phyloP scores from a whole-genome alignment of 768 basidiomycete genomes.

The Dendrothele bispora region DNA sequence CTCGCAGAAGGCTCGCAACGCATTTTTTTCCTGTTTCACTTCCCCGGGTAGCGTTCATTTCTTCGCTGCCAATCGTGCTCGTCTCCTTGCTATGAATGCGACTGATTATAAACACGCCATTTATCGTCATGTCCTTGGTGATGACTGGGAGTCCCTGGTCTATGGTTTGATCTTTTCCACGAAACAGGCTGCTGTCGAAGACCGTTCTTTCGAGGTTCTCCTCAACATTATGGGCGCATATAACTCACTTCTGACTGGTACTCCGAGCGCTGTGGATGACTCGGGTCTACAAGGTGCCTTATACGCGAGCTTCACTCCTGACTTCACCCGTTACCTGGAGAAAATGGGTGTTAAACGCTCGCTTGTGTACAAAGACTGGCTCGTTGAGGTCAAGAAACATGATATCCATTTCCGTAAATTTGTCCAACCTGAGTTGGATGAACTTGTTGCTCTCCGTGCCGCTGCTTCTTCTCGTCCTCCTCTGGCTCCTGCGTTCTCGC shows the following conservation, averaged over 20 bases:
- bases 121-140: neutral
- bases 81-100: neutral
- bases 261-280: neutral
- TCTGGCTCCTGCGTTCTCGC: too few relatives aligned
- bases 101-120: neutral
- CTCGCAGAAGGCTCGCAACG: neutral
- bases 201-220: neutral
- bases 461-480: too few relatives aligned
- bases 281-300: neutral
- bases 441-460: too few relatives aligned
- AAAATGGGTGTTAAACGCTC: neutral
- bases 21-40: neutral
- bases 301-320: neutral
- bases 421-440: too few relatives aligned
- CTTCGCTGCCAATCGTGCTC: neutral
- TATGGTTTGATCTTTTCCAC: neutral
- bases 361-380: neutral
- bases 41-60: neutral
- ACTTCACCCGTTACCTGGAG: neutral
- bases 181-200: neutral
- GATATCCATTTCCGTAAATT: neutral
- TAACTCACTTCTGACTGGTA: neutral
- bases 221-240: neutral
- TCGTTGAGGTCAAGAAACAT: neutral
- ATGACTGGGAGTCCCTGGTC: neutral